Conservation (phyloP, 2,329 filamentous ascomycete species). For the Xylaria sp. region DNA sequence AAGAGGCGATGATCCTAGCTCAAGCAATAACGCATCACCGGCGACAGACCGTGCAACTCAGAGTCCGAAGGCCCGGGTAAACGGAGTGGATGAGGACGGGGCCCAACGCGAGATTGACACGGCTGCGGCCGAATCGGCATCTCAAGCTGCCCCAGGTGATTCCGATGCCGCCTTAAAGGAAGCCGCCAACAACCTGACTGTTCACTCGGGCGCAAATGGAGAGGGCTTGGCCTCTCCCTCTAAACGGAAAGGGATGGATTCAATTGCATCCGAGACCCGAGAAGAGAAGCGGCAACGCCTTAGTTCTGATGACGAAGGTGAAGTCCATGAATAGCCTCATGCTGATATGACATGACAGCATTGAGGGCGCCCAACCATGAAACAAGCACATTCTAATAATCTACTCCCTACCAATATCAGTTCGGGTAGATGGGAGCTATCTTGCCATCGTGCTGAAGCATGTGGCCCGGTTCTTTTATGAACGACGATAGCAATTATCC, state of each 20-base stretch:
- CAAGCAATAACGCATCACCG: constrained; percentile 62
- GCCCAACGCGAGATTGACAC: constrained; percentile 46
- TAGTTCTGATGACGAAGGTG: constrained; percentile 60
- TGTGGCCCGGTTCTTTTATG: neutral
- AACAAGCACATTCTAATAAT: neutral
- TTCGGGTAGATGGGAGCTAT: neutral
- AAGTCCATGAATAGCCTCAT: constrained; percentile 51
- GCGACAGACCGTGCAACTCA: constrained; percentile 61
- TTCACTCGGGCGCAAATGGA: constrained; percentile 49
- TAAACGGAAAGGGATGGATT: constrained; percentile 58
- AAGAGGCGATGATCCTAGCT: constrained; percentile 56
- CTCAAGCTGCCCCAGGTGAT: constrained; percentile 50
- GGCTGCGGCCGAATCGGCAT: constrained; percentile 50
- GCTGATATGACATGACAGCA: neutral
- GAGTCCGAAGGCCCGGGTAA: constrained; percentile 57
- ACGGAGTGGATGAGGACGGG: constrained; percentile 54
- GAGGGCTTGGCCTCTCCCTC: constrained; percentile 52
- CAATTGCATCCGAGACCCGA: constrained; percentile 50
- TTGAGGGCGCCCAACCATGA: neutral
- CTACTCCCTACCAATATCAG: neutral
- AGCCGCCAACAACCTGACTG: constrained; percentile 47
- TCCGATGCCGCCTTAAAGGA: constrained; percentile 49
- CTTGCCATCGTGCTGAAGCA: neutral
- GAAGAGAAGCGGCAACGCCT: constrained; percentile 58
- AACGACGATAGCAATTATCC: constrained; percentile 5